These are phyloP conservation scores for Protomyces lactucae-debilis DNA, from an alignment of 1,139 yeast genomes.

Conservation along the genomic window DNA sequence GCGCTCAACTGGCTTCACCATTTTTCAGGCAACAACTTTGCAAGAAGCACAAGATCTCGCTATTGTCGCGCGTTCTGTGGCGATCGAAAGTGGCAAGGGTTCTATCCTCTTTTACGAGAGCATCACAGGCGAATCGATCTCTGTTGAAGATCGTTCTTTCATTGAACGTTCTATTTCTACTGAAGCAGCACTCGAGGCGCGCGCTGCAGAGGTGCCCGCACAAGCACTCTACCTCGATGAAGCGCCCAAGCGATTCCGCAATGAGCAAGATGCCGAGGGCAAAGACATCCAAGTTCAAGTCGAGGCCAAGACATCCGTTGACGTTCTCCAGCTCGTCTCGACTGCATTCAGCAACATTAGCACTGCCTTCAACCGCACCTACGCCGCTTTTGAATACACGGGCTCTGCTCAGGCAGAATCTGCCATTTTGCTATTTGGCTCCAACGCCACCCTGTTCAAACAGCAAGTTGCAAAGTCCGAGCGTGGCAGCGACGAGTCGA, in stretches of 20 bases:
- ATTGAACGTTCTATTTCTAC: constrained; percentile 29
- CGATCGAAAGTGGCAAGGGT: constrained; percentile 49
- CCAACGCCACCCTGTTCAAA: constrained; percentile 47
- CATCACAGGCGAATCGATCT: constrained; percentile 26
- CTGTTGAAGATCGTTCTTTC: constrained; percentile 28
- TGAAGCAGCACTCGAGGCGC: constrained; percentile 39
- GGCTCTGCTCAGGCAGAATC: constrained; percentile 46
- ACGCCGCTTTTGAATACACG: constrained; percentile 44
- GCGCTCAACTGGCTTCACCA: constrained; percentile 62
- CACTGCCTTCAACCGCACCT: constrained; percentile 38
- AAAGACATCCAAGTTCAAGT: constrained; percentile 23
- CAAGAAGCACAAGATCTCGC: constrained; percentile 53
- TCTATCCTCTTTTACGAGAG: constrained; percentile 60
- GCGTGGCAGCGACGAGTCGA: constrained; percentile 37
- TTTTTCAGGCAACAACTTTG: constrained; percentile 59
- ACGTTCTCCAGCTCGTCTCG: constrained; percentile 34
- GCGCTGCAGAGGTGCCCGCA: constrained; percentile 34
- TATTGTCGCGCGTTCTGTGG: constrained; percentile 54
- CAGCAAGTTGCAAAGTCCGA: constrained; percentile 40
- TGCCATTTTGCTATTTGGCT: constrained; percentile 60
- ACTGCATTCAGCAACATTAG: constrained; percentile 36
- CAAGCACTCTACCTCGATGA: constrained; percentile 31
- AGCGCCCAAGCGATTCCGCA: constrained; percentile 26
- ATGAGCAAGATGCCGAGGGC: constrained; percentile 27
- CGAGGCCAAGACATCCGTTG: constrained; percentile 25